A percentile compares a stretch with the other conserved stretches of the same genome.
Evolutionary conservation across 106 monocot species (phyloP).

Genomic region (Dendrobium huoshanense): DNA sequence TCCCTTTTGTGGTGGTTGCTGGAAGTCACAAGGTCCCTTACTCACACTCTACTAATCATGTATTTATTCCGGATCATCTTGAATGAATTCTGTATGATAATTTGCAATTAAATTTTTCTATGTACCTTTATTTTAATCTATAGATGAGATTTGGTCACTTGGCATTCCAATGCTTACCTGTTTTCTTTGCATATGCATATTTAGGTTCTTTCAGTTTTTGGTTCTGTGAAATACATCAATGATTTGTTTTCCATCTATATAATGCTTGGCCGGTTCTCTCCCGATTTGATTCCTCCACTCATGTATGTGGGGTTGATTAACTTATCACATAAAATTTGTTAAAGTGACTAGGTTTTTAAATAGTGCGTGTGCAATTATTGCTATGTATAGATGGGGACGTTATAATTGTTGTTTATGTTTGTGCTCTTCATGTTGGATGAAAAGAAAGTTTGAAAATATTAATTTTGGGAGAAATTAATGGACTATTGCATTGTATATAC

Average conservation of each 20-base stretch:
- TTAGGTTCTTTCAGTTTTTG: not conserved
- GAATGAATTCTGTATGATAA: not conserved
- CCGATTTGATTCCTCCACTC: not conserved
- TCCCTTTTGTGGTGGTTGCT: constrained; percentile 99
- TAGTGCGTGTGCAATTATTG: not conserved
- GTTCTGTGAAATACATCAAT: not conserved
- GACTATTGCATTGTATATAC: not conserved
- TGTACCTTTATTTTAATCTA: not conserved
- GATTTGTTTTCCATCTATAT: not conserved
- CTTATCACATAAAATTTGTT: not conserved
- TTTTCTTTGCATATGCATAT: not conserved
- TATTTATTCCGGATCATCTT: not conserved
- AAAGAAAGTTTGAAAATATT: not conserved
- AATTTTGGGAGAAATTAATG: not conserved
- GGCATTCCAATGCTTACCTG: not conserved
- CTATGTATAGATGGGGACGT: not conserved
- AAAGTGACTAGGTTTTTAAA: not conserved
- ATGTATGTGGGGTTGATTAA: not conserved
- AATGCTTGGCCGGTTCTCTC: not conserved
- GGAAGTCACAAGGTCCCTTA: constrained; percentile 84
- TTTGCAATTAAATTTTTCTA: not conserved
- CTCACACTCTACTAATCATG: not conserved
- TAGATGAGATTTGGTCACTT: not conserved
- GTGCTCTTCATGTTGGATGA: not conserved
- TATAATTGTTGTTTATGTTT: not conserved